Evolutionary conservation across 179 eudicot genomes (phyloP).

Genomic region (Patellifolia procumbens): DNA sequence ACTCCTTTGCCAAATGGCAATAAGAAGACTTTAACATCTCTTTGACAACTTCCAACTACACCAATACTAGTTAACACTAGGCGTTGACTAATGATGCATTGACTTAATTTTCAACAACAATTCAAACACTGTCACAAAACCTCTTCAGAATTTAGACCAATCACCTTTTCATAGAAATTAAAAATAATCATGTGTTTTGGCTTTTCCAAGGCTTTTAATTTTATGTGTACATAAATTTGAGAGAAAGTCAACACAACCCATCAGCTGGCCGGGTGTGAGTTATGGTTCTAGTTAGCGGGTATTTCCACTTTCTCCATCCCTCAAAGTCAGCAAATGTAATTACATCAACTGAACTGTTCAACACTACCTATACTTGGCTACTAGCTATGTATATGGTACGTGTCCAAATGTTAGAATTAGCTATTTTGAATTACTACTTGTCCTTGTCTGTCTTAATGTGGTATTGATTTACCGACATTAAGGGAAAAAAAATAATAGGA

Average conservation of each 20-base stretch:
- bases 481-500: too few relatives aligned
- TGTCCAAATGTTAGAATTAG: neutral
- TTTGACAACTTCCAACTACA: conserved; percentile 13
- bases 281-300: conserved; percentile 5
- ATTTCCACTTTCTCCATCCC: neutral
- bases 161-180: neutral
- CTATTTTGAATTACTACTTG: too few relatives aligned
- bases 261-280: conserved; percentile 3
- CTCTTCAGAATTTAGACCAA: neutral
- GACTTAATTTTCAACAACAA: neutral
- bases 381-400: neutral
- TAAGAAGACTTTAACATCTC: neutral
- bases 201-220: conserved; percentile 8
- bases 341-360: too few relatives aligned
- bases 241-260: neutral
- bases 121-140: neutral
- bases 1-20: conserved; percentile 19
- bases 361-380: neutral
- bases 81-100: conserved; percentile 24
- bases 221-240: neutral
- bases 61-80: conserved; percentile 7
- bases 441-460: too few relatives aligned
- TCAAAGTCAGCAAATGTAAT: neutral
- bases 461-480: too few relatives aligned
- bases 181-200: conserved; percentile 2